Percentiles rank a stretch among this genome's conserved stretches.
Conservation (phyloP, 129 eudicot genomes). For the Erigeron canadensis region DNA sequence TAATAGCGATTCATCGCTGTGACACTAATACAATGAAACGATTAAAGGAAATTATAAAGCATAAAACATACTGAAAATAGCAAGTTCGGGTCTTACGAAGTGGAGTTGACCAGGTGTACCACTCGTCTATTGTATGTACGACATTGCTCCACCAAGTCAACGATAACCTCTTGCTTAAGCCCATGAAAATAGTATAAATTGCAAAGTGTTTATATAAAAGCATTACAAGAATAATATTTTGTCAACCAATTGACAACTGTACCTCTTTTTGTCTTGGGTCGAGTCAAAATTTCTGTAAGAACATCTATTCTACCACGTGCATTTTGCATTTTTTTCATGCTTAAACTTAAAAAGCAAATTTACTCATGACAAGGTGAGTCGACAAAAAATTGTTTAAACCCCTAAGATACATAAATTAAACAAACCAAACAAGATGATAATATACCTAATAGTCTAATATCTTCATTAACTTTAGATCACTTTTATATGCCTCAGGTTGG, state of each 20-base stretch:
- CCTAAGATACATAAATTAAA: not conserved
- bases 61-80: not conserved
- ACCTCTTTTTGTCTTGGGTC: slow-evolving; percentile 88
- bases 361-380: not conserved
- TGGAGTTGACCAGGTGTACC: slow-evolving; percentile 94
- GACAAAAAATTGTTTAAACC: not conserved
- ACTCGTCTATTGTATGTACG: slow-evolving; percentile 93
- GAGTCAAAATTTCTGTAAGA: slow-evolving; percentile 91
- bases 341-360: slow-evolving; percentile 42
- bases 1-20: slow-evolving; percentile 79
- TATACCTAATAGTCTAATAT: no score
- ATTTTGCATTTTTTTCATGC: slow-evolving; percentile 89
- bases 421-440: not conserved
- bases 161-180: slow-evolving; percentile 79
- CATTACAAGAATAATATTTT: not conserved
- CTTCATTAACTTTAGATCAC: not conserved
- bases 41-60: not conserved
- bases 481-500: slow-evolving; percentile 66
- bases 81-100: slow-evolving; percentile 69
- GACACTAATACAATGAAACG: slow-evolving; percentile 1
- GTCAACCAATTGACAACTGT: slow-evolving; percentile 4
- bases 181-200: slow-evolving; percentile 45
- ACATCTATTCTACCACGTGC: slow-evolving; percentile 97
- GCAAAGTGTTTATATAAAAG: not conserved
- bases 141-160: slow-evolving; percentile 95